Evolutionary conservation across 1,284 basidiomycete genomes (phyloP).

Genomic region (Pisolithus thermaeus): DNA sequence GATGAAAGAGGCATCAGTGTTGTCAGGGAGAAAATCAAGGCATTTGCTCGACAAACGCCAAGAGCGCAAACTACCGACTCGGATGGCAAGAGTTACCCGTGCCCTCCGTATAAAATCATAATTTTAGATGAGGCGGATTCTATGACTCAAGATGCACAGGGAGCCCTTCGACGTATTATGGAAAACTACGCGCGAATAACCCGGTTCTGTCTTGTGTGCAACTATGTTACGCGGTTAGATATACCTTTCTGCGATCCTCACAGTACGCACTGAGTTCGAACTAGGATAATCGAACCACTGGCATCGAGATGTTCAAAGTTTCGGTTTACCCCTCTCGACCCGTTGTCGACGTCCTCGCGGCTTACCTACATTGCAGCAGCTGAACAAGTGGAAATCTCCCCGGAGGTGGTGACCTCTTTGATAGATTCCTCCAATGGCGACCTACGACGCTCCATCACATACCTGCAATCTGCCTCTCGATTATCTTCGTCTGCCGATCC

Average conservation of each 20-base stretch:
- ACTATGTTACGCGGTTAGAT: constrained; percentile 92
- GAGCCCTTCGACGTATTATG: constrained; percentile 95
- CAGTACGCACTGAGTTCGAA: background rate
- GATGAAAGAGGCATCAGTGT: constrained; percentile 97
- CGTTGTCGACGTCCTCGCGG: constrained; percentile 68
- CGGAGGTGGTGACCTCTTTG: constrained; percentile 62
- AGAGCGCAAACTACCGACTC: constrained; percentile 69
- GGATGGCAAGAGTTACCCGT: constrained; percentile 86
- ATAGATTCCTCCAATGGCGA: constrained; percentile 87
- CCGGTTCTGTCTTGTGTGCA: constrained; percentile 97
- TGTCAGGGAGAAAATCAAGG: constrained; percentile 98
- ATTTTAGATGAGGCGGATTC: constrained; percentile 99
- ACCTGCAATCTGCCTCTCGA: constrained; percentile 92
- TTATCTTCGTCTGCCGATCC: constrained; percentile 68
- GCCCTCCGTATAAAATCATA: constrained; percentile 98
- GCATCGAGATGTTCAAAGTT: constrained; percentile 99
- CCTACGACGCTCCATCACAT: constrained; percentile 96
- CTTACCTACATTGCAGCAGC: constrained; percentile 75
- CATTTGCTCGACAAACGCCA: constrained; percentile 93
- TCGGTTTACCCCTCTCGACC: constrained; percentile 91
- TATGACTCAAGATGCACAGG: constrained; percentile 99
- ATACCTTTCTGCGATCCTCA: background rate
- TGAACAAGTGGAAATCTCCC: constrained; percentile 49
- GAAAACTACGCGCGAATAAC: constrained; percentile 97
- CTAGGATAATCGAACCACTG: constrained; percentile 95